Evolutionary conservation across 345 rosid genomes (phyloP).

Genomic region (Syzygium aromaticum): DNA sequence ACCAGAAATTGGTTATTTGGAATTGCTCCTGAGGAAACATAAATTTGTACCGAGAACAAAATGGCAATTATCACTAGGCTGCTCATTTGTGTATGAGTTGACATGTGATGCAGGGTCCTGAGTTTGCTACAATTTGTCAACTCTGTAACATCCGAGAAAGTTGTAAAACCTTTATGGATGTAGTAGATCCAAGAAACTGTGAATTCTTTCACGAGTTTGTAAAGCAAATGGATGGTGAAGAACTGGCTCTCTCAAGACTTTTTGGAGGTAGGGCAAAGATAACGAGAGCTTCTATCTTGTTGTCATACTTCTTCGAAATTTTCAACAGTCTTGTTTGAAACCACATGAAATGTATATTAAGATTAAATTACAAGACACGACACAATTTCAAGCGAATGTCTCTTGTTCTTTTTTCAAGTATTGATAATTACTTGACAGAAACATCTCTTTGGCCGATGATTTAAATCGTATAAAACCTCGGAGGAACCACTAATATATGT

Average conservation of each 20-base stretch:
- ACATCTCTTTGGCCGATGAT: not conserved
- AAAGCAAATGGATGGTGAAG: slow-evolving; percentile 78
- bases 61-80: not conserved
- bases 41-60: not conserved
- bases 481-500: not conserved
- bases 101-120: not conserved
- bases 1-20: not conserved
- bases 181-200: not conserved
- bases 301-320: slow-evolving; percentile 88
- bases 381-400: not conserved
- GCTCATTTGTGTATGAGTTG: not conserved
- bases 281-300: slow-evolving; percentile 78
- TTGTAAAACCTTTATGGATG: not conserved
- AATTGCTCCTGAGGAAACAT: not conserved
- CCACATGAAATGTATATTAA: not conserved
- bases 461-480: not conserved
- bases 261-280: slow-evolving; percentile 78
- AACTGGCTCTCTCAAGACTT: slow-evolving; percentile 86
- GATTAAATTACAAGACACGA: not conserved
- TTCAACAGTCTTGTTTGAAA: slow-evolving; percentile 8
- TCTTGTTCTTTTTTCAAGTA: not conserved
- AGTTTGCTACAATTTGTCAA: not conserved
- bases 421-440: not conserved
- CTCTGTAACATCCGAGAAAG: not conserved
- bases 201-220: slow-evolving; percentile 67